Evolutionary conservation across 139 green algal species (phyloP).

Genomic region (Pedinophyceae sp.): DNA sequence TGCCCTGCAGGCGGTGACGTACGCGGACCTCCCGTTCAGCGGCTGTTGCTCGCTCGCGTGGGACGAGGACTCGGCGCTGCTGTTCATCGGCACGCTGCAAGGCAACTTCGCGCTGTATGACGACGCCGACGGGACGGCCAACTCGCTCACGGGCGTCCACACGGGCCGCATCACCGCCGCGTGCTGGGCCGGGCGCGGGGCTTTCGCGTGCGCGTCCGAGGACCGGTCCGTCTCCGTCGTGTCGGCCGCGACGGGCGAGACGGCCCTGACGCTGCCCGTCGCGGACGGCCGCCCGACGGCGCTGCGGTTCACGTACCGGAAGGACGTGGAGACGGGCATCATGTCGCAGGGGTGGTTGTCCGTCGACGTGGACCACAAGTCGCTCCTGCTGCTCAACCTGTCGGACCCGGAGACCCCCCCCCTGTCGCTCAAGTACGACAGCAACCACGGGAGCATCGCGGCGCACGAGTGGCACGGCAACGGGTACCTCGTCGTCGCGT

Average conservation of each 20-base stretch:
- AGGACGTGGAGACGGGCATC: background rate
- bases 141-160: background rate
- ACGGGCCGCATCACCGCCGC: background rate
- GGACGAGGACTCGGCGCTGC: too few species aligned
- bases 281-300: too few species aligned
- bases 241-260: background rate
- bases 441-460: constrained; percentile 45
- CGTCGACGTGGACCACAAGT: constrained; percentile 17
- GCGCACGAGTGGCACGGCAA: constrained; percentile 55
- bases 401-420: constrained; percentile 19
- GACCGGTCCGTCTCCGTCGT: background rate
- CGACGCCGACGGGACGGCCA: background rate
- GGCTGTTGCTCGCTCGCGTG: too few species aligned
- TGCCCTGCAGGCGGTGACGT: background rate
- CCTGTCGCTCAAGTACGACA: constrained; percentile 48
- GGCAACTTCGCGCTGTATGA: background rate
- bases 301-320: background rate
- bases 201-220: background rate
- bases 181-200: too few species aligned
- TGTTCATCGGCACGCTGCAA: background rate
- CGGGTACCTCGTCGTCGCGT: constrained; percentile 50
- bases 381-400: constrained; percentile 37
- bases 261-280: background rate
- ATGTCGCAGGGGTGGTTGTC: background rate
- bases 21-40: too few species aligned